A percentile compares a stretch with the other conserved stretches of the same genome.
These are phyloP conservation scores for Carex cristatella DNA, from an alignment of 176 grass and related monocot species.

Conservation along the genomic window DNA sequence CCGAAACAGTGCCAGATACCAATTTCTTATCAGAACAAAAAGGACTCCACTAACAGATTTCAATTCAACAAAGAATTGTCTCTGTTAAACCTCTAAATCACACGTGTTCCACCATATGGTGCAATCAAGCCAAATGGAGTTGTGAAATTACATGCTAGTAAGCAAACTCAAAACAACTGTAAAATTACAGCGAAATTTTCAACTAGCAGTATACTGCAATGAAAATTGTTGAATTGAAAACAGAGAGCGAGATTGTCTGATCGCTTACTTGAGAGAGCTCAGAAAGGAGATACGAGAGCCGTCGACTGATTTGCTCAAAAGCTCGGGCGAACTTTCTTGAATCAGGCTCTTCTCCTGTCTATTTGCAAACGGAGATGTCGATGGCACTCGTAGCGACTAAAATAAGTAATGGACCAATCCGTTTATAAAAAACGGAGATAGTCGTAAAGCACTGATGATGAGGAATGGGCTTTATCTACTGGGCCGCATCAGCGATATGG, in stretches of 20 bases:
- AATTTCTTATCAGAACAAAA: not conserved
- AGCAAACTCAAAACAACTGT: not conserved
- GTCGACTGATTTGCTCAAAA: not conserved
- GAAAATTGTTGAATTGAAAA: not conserved
- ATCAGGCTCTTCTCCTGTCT: not conserved
- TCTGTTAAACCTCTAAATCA: not conserved
- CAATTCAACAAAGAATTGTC: not conserved
- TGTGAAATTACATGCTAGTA: not conserved
- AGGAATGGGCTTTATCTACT: not conserved
- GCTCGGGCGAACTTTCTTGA: not conserved
- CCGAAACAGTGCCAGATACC: not conserved
- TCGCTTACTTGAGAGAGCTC: constrained; percentile 1
- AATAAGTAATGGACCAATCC: not conserved
- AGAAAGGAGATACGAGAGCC: not conserved
- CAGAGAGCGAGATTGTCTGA: not conserved
- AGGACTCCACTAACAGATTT: not conserved
- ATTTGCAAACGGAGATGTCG: not conserved
- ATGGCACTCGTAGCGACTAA: not conserved
- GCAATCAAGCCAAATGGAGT: not conserved
- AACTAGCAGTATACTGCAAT: not conserved
- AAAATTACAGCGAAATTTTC: not conserved
- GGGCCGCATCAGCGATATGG: not conserved
- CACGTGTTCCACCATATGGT: not conserved
- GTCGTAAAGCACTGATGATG: not conserved
- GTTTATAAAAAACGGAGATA: not conserved